These are phyloP conservation scores for Backusella tarrabulga DNA, from an alignment of 192 early-diverging fungal genomes.

Conservation along the genomic window DNA sequence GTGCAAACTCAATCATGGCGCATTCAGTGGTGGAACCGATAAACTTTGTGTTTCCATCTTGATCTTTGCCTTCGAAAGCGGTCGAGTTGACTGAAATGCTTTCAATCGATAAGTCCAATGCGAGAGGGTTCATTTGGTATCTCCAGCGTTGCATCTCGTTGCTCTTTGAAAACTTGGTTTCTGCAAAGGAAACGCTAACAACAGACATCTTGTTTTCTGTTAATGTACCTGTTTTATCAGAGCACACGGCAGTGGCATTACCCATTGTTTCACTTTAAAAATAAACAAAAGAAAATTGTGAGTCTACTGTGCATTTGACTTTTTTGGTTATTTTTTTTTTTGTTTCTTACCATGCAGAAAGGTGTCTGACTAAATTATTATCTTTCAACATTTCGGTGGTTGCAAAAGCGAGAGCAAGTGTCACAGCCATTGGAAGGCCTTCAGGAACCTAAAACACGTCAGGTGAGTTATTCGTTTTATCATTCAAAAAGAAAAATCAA, in stretches of 20 bases:
- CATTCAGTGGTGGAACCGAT: conserved; percentile 83
- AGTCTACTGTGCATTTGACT: not conserved
- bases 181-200: conserved; percentile 24
- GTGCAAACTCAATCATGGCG: conserved; percentile 68
- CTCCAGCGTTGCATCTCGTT: not conserved
- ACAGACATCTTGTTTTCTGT: conserved; percentile 86
- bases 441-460: conserved; percentile 51
- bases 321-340: not conserved
- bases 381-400: conserved; percentile 82
- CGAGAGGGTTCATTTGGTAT: not conserved
- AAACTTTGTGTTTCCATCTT: conserved; percentile 56
- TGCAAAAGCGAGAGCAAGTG: conserved; percentile 80
- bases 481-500: not conserved
- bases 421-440: conserved; percentile 88
- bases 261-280: conserved; percentile 76
- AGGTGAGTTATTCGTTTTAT: conserved; percentile 8
- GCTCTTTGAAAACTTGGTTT: not conserved
- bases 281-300: not conserved
- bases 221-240: conserved; percentile 89
- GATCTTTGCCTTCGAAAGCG: conserved; percentile 70
- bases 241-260: conserved; percentile 78
- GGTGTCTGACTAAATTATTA: conserved; percentile 79
- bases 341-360: conserved; percentile 54
- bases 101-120: conserved; percentile 40
- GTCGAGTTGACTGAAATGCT: conserved; percentile 74